Percentiles rank a stretch among this genome's conserved stretches.
phyloP scores from a whole-genome alignment of 805 yeast species.

The Candida mattraensis region DNA sequence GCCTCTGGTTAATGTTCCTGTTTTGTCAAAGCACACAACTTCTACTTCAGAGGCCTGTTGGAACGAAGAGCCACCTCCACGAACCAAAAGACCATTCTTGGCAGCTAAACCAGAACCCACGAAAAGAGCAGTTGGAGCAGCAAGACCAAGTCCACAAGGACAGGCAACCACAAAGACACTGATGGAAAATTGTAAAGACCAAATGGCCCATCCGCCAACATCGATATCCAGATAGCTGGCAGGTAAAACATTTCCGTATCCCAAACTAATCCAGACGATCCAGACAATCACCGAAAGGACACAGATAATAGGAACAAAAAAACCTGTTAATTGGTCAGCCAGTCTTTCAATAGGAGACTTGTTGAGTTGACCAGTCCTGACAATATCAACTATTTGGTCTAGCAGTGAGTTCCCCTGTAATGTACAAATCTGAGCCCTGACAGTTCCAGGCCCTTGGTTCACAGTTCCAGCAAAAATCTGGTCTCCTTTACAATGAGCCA shows the following conservation, averaged over 20 bases:
- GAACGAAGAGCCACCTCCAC: slow-evolving; percentile 82
- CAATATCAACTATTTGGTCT: slow-evolving; percentile 68
- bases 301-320: slow-evolving; percentile 71
- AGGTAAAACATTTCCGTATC: slow-evolving; percentile 55
- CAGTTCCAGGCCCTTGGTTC: slow-evolving; percentile 55
- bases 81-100: slow-evolving; percentile 68
- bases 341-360: slow-evolving; percentile 72
- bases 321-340: slow-evolving; percentile 68
- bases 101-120: slow-evolving; percentile 83
- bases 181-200: slow-evolving; percentile 77
- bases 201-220: slow-evolving; percentile 72
- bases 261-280: slow-evolving; percentile 66
- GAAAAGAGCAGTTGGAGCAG: slow-evolving; percentile 81
- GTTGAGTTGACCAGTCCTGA: slow-evolving; percentile 69
- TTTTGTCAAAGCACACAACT: slow-evolving; percentile 73
- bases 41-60: slow-evolving; percentile 69
- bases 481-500: slow-evolving; percentile 57
- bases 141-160: slow-evolving; percentile 83
- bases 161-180: slow-evolving; percentile 83
- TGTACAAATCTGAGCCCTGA: slow-evolving; percentile 55
- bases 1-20: slow-evolving; percentile 73
- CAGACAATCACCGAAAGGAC: slow-evolving; percentile 61
- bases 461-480: slow-evolving; percentile 73
- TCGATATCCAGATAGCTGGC: slow-evolving; percentile 56
- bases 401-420: slow-evolving; percentile 64